Conservation (phyloP, 305 asterid species). For the Fraxinus nigra region DNA sequence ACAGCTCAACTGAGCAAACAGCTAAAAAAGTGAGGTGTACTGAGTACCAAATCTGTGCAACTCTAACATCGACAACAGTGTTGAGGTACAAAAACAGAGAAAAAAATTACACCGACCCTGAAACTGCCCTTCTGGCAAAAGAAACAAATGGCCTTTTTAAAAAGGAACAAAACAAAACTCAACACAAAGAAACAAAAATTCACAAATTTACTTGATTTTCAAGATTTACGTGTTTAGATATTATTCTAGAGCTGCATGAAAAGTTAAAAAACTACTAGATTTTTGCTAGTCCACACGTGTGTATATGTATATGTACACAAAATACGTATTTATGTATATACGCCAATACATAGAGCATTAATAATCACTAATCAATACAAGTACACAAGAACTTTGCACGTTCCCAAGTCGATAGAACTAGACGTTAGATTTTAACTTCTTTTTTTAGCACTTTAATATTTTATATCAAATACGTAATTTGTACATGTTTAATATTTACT, state of each 20-base stretch:
- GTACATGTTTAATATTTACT: background rate
- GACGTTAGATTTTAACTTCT: background rate
- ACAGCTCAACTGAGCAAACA: background rate
- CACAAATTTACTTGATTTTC: background rate
- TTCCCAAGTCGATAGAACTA: background rate
- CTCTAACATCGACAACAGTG: background rate
- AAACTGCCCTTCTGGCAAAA: conserved; percentile 17
- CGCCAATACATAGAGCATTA: background rate
- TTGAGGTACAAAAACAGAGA: background rate
- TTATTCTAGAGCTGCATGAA: conserved; percentile 34
- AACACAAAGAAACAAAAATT: conserved; percentile 3
- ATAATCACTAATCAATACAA: background rate
- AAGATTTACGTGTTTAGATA: conserved; percentile 24
- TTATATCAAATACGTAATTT: background rate
- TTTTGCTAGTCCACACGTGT: conserved; percentile 26
- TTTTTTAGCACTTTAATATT: background rate
- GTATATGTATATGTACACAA: background rate
- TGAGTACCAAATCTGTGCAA: background rate
- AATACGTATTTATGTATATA: background rate
- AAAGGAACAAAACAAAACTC: background rate
- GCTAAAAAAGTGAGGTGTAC: background rate
- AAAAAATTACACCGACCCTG: conserved; percentile 31
- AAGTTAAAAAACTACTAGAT: conserved; percentile 23
- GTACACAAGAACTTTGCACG: background rate
- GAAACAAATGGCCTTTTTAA: conserved; percentile 19